Conservation (phyloP, 495 filamentous ascomycete species). For the Talaromyces proteolyticus region DNA sequence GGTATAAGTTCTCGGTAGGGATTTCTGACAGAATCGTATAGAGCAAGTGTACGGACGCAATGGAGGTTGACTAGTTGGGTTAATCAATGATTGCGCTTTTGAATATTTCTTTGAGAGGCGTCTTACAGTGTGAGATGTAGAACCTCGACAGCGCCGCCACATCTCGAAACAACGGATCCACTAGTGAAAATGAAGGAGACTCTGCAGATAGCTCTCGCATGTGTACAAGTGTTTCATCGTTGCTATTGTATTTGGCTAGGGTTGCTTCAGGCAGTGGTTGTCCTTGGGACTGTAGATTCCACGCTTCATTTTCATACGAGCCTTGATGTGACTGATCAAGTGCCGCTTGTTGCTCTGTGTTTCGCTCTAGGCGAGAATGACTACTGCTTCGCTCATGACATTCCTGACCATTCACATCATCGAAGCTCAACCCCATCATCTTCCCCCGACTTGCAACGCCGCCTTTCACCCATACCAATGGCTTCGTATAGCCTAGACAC, state of each 20-base stretch:
- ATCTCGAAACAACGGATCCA: conserved; percentile 39
- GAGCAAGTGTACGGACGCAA: conserved; percentile 26
- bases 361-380: no score
- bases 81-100: background rate
- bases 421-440: conserved; percentile 46
- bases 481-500: conserved; percentile 57
- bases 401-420: conserved; percentile 17
- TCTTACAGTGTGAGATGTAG: conserved; percentile 38
- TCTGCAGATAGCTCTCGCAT: background rate
- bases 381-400: no score
- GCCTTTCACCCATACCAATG: conserved; percentile 45
- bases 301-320: background rate
- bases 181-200: conserved; percentile 21
- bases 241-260: background rate
- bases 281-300: background rate
- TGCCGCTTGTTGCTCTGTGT: background rate
- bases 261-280: background rate
- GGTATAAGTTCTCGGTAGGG: conserved; percentile 34
- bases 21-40: conserved; percentile 35
- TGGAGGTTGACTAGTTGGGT: conserved; percentile 24
- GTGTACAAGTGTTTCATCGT: background rate
- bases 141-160: conserved; percentile 26
- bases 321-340: background rate
- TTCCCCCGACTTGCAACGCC: conserved; percentile 44
- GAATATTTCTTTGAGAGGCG: background rate